Conservation (phyloP, 225 moss, liverwort and hornwort species). For the Rhytidiadelphus loreus region DNA sequence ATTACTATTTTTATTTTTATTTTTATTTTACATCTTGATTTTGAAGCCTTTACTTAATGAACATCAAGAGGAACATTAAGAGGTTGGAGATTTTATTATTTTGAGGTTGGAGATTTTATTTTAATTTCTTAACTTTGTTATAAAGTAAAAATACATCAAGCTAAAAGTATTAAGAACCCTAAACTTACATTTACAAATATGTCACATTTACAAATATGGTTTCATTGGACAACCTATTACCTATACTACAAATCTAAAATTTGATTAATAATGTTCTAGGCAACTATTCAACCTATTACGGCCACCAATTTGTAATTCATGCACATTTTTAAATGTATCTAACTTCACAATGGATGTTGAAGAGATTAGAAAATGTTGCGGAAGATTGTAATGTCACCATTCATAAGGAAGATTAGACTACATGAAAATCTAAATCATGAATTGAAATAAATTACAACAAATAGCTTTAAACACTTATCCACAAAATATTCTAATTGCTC, state of each 20-base stretch:
- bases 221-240: too few species aligned
- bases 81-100: background rate
- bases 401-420: too few species aligned
- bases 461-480: background rate
- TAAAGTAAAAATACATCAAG: background rate
- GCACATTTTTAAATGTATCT: background rate
- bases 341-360: background rate
- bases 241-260: background rate
- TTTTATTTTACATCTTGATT: background rate
- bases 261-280: too few species aligned
- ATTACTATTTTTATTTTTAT: background rate
- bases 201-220: too few species aligned
- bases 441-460: background rate
- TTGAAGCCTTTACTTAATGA: background rate
- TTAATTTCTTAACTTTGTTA: background rate
- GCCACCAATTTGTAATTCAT: background rate
- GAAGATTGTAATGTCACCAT: background rate
- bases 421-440: background rate
- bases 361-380: background rate
- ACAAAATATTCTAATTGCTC: background rate
- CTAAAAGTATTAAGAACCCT: background rate
- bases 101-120: background rate
- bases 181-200: background rate
- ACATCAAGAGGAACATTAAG: too few species aligned
- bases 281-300: background rate